Evolutionary conservation across 202 grass and related monocot species (phyloP).

Genomic region (Bolboschoenoplectus hybrid): DNA sequence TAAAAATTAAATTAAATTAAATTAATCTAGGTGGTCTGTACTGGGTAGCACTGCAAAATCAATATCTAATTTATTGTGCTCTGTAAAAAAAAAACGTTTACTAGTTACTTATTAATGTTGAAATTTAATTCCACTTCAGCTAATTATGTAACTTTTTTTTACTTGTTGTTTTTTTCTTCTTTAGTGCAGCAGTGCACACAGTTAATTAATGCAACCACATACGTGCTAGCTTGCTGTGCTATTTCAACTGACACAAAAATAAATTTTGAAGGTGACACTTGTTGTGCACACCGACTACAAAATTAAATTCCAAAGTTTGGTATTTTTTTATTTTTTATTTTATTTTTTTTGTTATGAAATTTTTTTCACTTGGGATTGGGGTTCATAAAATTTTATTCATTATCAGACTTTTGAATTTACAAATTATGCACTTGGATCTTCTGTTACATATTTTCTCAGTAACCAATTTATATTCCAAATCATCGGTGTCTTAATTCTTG

Average conservation of each 20-base stretch:
- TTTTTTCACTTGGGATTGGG: not conserved
- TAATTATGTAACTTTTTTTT: not conserved
- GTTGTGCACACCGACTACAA: not conserved
- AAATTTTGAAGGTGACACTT: slow-evolving; percentile 20
- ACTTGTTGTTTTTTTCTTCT: no score
- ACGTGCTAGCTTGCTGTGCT: not conserved
- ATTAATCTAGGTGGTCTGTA: not conserved
- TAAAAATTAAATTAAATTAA: not conserved
- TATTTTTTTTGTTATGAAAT: not conserved
- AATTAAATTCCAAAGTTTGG: not conserved
- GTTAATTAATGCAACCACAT: slow-evolving; percentile 2
- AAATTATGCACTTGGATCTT: not conserved
- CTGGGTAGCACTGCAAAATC: not conserved
- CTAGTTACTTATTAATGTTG: not conserved
- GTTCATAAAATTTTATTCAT: not conserved
- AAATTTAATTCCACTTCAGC: slow-evolving; percentile 24
- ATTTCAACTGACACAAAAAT: slow-evolving; percentile 7
- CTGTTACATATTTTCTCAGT: not conserved
- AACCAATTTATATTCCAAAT: not conserved
- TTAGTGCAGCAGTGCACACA: not conserved
- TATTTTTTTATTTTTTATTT: not conserved
- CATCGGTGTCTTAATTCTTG: no score
- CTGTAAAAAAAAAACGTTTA: slow-evolving; percentile 12
- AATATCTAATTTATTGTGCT: slow-evolving; percentile 18
- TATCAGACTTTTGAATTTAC: slow-evolving; percentile 11